Evolutionary conservation across 345 rosid genomes (phyloP).

Genomic region (Reutealis trisperma): DNA sequence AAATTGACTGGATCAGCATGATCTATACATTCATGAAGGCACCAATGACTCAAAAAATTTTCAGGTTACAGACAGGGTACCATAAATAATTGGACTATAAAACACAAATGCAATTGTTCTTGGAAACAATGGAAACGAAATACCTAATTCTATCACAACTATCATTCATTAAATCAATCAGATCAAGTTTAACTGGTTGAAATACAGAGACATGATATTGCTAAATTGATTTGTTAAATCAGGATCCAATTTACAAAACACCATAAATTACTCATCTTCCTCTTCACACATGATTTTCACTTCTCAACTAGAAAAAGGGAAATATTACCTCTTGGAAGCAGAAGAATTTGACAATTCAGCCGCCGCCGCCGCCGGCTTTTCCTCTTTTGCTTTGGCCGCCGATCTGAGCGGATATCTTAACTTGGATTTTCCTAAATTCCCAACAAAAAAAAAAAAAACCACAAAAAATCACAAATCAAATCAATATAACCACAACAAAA

Average conservation of each 20-base stretch:
- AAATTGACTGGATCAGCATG: no score
- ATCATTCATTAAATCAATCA: background rate
- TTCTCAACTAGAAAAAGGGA: no score
- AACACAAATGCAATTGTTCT: no score
- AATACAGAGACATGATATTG: background rate
- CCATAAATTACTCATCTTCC: background rate
- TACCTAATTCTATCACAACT: background rate
- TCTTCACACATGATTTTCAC: background rate
- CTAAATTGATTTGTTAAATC: background rate
- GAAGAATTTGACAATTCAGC: conserved; percentile 48
- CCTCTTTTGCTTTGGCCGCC: conserved; percentile 57
- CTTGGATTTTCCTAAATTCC: conserved; percentile 57
- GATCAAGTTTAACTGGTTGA: background rate
- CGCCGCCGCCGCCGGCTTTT: conserved; percentile 43
- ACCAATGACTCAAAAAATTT: no score
- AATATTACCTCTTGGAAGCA: conserved; percentile 41
- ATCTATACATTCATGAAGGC: no score
- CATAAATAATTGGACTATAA: no score
- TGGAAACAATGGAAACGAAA: background rate
- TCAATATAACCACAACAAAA: background rate
- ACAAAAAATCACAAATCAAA: background rate
- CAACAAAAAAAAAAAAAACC: background rate
- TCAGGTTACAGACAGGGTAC: no score
- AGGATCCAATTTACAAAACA: background rate
- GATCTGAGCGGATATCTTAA: conserved; percentile 82